Percentiles rank a stretch among this genome's conserved stretches.
These are phyloP conservation scores for Sclerotinia nivalis DNA, from an alignment of 2,329 filamentous ascomycete species.

Conservation along the genomic window DNA sequence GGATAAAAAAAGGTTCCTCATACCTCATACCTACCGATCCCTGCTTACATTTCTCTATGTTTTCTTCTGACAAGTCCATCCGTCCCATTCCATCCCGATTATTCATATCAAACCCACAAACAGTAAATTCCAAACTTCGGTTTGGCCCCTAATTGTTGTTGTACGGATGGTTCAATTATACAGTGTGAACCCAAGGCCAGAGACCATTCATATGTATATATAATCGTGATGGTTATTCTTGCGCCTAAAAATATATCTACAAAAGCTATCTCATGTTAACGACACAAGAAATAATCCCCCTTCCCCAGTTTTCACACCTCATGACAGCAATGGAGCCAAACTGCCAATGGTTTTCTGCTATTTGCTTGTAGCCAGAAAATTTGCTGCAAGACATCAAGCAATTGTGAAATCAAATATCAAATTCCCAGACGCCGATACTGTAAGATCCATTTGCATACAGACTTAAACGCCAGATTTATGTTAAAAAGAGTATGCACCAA, in stretches of 20 bases:
- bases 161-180: neutral
- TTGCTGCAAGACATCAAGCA: conserved; percentile 16
- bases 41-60: neutral
- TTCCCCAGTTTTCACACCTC: conserved; percentile 14
- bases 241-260: conserved; percentile 20
- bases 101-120: neutral
- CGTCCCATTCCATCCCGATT: neutral
- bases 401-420: conserved; percentile 11
- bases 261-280: conserved; percentile 20
- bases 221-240: conserved; percentile 14
- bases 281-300: conserved; percentile 17
- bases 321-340: conserved; percentile 23
- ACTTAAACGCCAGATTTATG: conserved; percentile 22
- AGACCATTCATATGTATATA: neutral
- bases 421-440: conserved; percentile 23
- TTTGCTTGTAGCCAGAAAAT: conserved; percentile 22
- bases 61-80: neutral
- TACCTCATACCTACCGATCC: too few relatives aligned
- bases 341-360: conserved; percentile 21
- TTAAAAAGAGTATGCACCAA: conserved; percentile 20
- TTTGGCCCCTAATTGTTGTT: neutral
- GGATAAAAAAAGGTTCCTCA: neutral
- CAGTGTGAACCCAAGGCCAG: neutral
- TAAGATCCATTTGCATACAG: conserved; percentile 24
- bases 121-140: neutral